Percentiles rank a stretch among this genome's conserved stretches.
These are phyloP conservation scores for Microsporum audouinii DNA, from an alignment of 2,329 filamentous ascomycete species.

Conservation along the genomic window DNA sequence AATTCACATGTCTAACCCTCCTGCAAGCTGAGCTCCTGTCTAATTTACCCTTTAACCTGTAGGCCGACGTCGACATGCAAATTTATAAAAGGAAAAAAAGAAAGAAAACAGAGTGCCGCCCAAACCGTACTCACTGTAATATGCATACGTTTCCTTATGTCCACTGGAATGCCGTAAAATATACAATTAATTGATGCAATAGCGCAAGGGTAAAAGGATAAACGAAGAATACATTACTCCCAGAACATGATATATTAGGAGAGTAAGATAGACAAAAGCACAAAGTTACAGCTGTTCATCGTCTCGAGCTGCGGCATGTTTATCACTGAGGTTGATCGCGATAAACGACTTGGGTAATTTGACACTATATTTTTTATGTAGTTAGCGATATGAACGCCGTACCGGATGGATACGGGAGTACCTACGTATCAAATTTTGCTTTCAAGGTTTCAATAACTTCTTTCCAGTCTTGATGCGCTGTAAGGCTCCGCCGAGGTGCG, in stretches of 20 bases:
- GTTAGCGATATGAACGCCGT: neutral
- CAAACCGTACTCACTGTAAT: neutral
- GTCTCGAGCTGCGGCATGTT: constrained; percentile 25
- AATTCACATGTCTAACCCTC: neutral
- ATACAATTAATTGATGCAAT: neutral
- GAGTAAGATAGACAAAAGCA: neutral
- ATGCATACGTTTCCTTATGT: neutral
- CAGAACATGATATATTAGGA: neutral
- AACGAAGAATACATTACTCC: neutral
- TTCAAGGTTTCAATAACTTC: constrained; percentile 90
- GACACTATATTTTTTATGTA: constrained; percentile 27
- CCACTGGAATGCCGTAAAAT: neutral
- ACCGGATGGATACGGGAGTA: constrained; percentile 17
- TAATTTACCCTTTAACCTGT: neutral
- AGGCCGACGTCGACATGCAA: neutral
- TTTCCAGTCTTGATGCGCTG: constrained; percentile 88
- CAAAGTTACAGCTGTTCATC: constrained; percentile 2
- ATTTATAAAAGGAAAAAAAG: neutral
- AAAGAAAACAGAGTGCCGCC: neutral
- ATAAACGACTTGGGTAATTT: constrained; percentile 42
- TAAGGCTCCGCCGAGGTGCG: constrained; percentile 78
- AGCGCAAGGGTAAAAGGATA: neutral
- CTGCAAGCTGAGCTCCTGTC: neutral
- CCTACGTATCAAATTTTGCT: constrained; percentile 88
- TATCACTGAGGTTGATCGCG: constrained; percentile 42